Conservation (phyloP, 2,329 filamentous ascomycete species). For the Diaporthe citrichinensis region DNA sequence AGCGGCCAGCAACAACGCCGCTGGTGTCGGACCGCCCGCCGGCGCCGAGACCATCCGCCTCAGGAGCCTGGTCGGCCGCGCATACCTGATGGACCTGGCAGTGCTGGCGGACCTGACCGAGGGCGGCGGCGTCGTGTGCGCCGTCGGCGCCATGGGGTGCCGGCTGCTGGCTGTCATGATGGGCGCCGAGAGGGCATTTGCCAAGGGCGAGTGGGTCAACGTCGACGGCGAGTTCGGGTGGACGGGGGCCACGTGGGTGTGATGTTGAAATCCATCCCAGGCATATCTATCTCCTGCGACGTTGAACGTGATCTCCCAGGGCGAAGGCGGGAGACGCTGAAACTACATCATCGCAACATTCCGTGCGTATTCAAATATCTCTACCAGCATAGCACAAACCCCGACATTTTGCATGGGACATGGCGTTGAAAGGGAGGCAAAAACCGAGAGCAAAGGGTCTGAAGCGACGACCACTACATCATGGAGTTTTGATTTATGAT, state of each 20-base stretch:
- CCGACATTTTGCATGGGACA: slow-evolving; percentile 15
- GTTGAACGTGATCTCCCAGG: no score
- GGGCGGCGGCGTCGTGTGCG: slow-evolving; percentile 79
- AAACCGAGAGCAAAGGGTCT: slow-evolving; percentile 7
- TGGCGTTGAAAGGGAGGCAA: slow-evolving; percentile 31
- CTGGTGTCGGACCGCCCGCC: slow-evolving; percentile 50
- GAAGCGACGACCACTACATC: not conserved
- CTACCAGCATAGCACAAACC: slow-evolving; percentile 1
- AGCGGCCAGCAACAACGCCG: slow-evolving; percentile 55
- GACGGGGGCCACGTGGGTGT: slow-evolving; percentile 58
- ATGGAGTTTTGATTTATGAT: slow-evolving; percentile 34
- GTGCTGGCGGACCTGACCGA: slow-evolving; percentile 75
- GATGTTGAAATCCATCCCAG: not conserved
- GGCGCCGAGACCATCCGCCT: slow-evolving; percentile 73
- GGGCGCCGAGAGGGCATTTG: slow-evolving; percentile 81
- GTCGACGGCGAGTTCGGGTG: slow-evolving; percentile 80
- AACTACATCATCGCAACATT: not conserved
- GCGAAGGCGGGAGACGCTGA: not conserved
- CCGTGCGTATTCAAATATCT: not conserved
- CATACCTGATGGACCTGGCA: slow-evolving; percentile 85
- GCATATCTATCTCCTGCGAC: not conserved
- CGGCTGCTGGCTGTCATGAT: slow-evolving; percentile 86
- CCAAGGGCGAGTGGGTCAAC: slow-evolving; percentile 77
- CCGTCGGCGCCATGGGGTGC: slow-evolving; percentile 80
- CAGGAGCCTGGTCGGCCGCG: slow-evolving; percentile 81